phyloP scores from a whole-genome alignment of 2,329 filamentous ascomycete genomes.

The Ceratocystis harringtonii region DNA sequence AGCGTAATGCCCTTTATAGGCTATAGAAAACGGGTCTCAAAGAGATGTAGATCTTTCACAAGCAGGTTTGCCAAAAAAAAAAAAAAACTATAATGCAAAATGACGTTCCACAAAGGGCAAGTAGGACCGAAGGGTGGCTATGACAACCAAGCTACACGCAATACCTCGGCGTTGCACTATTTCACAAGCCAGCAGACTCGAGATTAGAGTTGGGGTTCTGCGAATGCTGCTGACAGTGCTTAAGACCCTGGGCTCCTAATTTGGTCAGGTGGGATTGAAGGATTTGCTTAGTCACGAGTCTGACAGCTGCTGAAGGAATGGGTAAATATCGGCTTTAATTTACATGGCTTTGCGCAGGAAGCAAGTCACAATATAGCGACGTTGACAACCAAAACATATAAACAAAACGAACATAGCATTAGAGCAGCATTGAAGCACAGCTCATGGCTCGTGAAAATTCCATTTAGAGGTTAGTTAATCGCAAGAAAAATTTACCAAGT shows the following conservation, averaged over 20 bases:
- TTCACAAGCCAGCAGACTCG: not conserved
- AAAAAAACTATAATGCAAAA: slow-evolving; percentile 1
- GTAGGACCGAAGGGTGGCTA: not conserved
- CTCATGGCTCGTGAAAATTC: not conserved
- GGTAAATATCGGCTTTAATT: not conserved
- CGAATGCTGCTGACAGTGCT: not conserved
- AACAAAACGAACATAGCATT: not conserved
- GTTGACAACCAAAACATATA: not conserved
- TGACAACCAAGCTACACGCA: not conserved
- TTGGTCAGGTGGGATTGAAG: too few relatives aligned
- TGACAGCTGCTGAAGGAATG: not conserved
- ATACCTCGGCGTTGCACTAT: not conserved
- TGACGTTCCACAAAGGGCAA: not conserved
- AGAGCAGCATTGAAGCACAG: not conserved
- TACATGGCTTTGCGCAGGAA: not conserved
- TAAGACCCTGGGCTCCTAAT: not conserved
- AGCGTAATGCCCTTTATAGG: not conserved
- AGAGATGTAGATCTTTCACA: too few relatives aligned
- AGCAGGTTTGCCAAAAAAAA: not conserved
- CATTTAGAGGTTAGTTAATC: not conserved
- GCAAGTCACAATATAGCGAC: not conserved
- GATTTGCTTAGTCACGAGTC: not conserved
- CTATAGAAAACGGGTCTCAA: not conserved
- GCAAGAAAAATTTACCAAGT: too few relatives aligned
- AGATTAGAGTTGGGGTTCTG: slow-evolving; percentile 2